phyloP scores from a whole-genome alignment of 768 basidiomycete genomes.

The Amanita pallidorosea region DNA sequence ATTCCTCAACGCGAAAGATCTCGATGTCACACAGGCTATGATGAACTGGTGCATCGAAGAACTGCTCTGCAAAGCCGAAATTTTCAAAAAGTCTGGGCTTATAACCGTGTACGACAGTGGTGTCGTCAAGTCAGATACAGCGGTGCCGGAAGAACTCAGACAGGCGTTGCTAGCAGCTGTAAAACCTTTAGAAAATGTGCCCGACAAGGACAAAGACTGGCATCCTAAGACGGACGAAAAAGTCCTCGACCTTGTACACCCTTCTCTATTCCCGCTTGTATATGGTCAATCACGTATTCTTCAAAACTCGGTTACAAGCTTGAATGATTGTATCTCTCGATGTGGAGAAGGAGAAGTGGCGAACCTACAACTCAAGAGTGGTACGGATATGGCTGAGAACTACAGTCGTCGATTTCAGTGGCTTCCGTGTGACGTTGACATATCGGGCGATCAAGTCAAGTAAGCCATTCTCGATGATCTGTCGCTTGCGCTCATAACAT shows the following conservation, averaged over 20 bases:
- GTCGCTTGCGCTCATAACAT: too few relatives aligned
- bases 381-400: not conserved
- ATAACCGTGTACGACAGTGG: slow-evolving; percentile 7
- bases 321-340: slow-evolving; percentile 2
- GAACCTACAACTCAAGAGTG: too few relatives aligned
- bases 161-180: not conserved
- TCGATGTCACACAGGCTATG: slow-evolving; percentile 9
- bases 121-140: slow-evolving; percentile 20
- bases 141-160: slow-evolving; percentile 9
- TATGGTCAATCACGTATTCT: not conserved
- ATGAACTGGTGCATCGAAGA: slow-evolving; percentile 13
- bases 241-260: slow-evolving; percentile 4
- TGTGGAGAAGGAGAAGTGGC: not conserved
- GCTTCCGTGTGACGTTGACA: slow-evolving; percentile 1
- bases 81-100: slow-evolving; percentile 3
- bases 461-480: too few relatives aligned
- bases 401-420: slow-evolving; percentile 2
- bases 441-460: not conserved
- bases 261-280: slow-evolving; percentile 2
- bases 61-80: slow-evolving; percentile 12
- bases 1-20: not conserved
- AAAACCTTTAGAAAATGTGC: not conserved
- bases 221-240: slow-evolving; percentile 4
- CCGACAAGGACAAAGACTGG: not conserved
- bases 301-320: not conserved